Conservation (phyloP, 352 stramenopile genomes). For the Globisporangium carolinianum region DNA sequence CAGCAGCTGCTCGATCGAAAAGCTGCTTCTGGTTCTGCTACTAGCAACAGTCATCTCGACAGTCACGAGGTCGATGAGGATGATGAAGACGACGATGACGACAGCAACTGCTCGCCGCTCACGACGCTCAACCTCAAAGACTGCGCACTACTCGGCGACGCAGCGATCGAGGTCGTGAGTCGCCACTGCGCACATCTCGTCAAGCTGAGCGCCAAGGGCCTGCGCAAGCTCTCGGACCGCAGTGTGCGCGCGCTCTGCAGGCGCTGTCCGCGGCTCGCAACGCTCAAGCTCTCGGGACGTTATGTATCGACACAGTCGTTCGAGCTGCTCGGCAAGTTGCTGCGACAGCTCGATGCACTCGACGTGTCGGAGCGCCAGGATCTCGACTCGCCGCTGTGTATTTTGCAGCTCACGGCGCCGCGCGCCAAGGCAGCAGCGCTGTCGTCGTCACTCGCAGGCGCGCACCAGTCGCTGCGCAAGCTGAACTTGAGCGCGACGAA, state of each 20-base stretch:
- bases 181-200: slow-evolving; percentile 24
- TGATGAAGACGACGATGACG: slow-evolving; percentile 12
- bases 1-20: no score
- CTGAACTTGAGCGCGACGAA: slow-evolving; percentile 49
- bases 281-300: slow-evolving; percentile 46
- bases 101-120: slow-evolving; percentile 5
- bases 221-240: slow-evolving; percentile 50
- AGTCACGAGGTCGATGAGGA: slow-evolving; percentile 10
- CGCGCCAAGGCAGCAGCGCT: slow-evolving; percentile 6
- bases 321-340: slow-evolving; percentile 48
- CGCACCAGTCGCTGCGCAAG: slow-evolving; percentile 9
- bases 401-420: slow-evolving; percentile 20
- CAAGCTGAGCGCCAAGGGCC: slow-evolving; percentile 45
- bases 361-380: slow-evolving; percentile 44
- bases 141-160: slow-evolving; percentile 41
- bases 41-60: background rate
- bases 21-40: no score
- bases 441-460: no score
- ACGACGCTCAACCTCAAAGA: slow-evolving; percentile 46
- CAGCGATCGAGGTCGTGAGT: slow-evolving; percentile 25
- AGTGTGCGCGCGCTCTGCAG: slow-evolving; percentile 44
- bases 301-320: slow-evolving; percentile 42
- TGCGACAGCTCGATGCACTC: slow-evolving; percentile 25
- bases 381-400: slow-evolving; percentile 38
- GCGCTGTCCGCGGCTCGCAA: slow-evolving; percentile 27